Conservation (phyloP, 148 eudicot genomes). For the Beta vulgaris region DNA sequence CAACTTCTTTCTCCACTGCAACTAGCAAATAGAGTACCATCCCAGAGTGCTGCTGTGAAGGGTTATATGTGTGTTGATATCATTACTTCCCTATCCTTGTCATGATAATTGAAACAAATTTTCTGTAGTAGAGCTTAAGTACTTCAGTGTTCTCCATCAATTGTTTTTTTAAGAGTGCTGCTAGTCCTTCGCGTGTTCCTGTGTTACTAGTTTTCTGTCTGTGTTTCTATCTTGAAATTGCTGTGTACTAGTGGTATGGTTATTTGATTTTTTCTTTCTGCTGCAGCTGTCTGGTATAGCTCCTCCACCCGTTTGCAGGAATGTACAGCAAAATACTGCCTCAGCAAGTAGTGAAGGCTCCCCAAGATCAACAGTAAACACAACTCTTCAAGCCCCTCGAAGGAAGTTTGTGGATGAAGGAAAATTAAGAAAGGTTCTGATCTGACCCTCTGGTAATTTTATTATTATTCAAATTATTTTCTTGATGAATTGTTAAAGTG, state of each 20-base stretch:
- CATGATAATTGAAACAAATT: not conserved
- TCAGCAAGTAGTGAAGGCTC: slow-evolving; percentile 55
- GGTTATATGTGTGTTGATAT: not conserved
- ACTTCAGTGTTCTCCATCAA: not conserved
- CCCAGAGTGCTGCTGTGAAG: not conserved
- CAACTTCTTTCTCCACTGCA: not conserved
- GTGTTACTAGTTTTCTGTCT: not conserved
- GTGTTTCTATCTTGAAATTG: too few relatives aligned
- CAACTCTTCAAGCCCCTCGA: slow-evolving; percentile 83
- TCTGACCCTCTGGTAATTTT: not conserved
- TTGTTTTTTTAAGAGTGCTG: not conserved
- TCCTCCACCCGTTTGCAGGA: slow-evolving; percentile 85
- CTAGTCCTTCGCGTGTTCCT: too few relatives aligned
- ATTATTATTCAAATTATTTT: not conserved
- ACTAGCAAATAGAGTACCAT: not conserved
- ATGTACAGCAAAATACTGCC: slow-evolving; percentile 51
- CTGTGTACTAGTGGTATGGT: slow-evolving; percentile 7
- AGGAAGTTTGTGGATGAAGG: slow-evolving; percentile 97
- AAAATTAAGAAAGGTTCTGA: slow-evolving; percentile 84
- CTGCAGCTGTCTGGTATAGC: slow-evolving; percentile 81
- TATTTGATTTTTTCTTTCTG: slow-evolving; percentile 23
- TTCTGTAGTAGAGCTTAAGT: not conserved
- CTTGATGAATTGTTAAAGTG: not conserved
- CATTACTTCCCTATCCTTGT: not conserved
- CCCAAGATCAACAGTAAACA: slow-evolving; percentile 65